A percentile compares a stretch with the other conserved stretches of the same genome.
These are phyloP conservation scores for Acanthamoeba lenticulata DNA, from an alignment of 208 protist species.

Conservation along the genomic window DNA sequence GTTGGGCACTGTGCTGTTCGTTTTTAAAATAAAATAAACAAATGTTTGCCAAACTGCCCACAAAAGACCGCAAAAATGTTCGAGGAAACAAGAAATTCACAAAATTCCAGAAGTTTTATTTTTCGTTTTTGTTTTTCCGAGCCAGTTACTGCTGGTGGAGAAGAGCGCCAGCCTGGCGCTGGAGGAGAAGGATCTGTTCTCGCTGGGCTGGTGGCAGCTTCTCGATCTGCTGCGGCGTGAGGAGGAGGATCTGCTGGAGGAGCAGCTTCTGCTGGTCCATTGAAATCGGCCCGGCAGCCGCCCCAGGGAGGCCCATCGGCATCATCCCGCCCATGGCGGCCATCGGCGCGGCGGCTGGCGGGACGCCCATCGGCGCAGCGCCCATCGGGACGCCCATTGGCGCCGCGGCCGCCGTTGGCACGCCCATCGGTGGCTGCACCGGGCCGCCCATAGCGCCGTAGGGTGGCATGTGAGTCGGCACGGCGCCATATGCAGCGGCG, in stretches of 20 bases:
- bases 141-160: not conserved
- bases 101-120: no score
- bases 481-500: not conserved
- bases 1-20: no score
- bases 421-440: not conserved
- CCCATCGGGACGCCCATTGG: not conserved
- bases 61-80: no score
- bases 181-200: constrained; percentile 22
- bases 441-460: no score
- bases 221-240: constrained; percentile 56
- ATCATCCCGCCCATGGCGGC: not conserved
- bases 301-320: not conserved
- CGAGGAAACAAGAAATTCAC: not conserved
- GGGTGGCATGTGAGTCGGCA: not conserved
- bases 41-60: no score
- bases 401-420: not conserved
- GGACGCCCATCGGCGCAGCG: not conserved
- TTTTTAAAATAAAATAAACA: no score
- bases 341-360: not conserved
- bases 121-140: not conserved
- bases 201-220: constrained; percentile 37
- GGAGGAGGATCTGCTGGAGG: constrained; percentile 52
- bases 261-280: constrained; percentile 37
- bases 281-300: not conserved
- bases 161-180: constrained; percentile 19